phyloP scores from a whole-genome alignment of 2,329 filamentous ascomycete genomes.

The Cadophora luteo-olivacea region DNA sequence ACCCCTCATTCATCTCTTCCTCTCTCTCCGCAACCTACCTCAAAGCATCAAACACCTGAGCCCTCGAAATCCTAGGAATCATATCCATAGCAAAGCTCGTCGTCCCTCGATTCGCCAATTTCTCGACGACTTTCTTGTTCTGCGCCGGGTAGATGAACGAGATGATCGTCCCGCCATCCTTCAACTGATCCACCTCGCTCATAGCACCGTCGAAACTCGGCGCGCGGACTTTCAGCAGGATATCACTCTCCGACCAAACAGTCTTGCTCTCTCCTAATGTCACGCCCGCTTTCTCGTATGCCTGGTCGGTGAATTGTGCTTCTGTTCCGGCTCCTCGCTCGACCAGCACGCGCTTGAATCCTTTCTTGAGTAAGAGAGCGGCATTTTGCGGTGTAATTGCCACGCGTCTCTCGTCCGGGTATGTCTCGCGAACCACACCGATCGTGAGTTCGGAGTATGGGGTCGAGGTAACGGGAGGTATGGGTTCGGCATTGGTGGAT shows the following conservation, averaged over 20 bases:
- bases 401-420: conserved; percentile 79
- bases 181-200: conserved; percentile 72
- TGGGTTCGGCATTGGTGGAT: conserved; percentile 25
- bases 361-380: conserved; percentile 82
- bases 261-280: conserved; percentile 71
- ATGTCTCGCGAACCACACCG: conserved; percentile 82
- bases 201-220: conserved; percentile 64
- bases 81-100: conserved; percentile 92
- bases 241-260: conserved; percentile 79
- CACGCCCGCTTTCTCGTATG: conserved; percentile 79
- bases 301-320: conserved; percentile 79
- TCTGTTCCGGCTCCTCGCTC: conserved; percentile 80
- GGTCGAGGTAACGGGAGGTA: conserved; percentile 33
- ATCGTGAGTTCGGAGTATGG: conserved; percentile 78
- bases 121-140: conserved; percentile 77
- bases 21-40: conserved; percentile 43
- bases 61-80: conserved; percentile 87
- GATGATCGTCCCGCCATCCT: conserved; percentile 75
- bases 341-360: conserved; percentile 77
- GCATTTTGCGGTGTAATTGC: conserved; percentile 87
- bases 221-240: conserved; percentile 83
- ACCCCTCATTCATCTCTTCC: conserved; percentile 1
- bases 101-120: conserved; percentile 71
- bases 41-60: conserved; percentile 86
- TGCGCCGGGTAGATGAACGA: conserved; percentile 85